Conservation (phyloP, 192 early-diverging fungal species). For the Fimicolochytrium jonesii region DNA sequence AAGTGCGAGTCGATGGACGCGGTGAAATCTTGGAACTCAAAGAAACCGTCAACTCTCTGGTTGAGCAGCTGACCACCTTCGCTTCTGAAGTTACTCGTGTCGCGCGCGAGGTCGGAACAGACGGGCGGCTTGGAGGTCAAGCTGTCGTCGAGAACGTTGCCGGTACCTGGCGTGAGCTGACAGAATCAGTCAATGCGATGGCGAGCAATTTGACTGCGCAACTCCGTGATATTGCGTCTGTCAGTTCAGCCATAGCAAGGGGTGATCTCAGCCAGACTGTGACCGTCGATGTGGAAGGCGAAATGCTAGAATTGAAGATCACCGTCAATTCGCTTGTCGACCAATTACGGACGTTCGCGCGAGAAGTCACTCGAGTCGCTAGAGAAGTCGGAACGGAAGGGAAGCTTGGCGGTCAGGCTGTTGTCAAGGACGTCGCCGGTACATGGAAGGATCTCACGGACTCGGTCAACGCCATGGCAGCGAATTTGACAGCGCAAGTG, state of each 20-base stretch:
- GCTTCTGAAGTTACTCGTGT: slow-evolving; percentile 62
- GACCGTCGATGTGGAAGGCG: slow-evolving; percentile 60
- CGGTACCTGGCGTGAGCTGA: slow-evolving; percentile 51
- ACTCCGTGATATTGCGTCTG: slow-evolving; percentile 59
- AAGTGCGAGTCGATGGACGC: slow-evolving; percentile 49
- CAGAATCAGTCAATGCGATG: slow-evolving; percentile 67
- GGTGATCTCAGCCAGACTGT: slow-evolving; percentile 61
- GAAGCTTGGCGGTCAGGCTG: slow-evolving; percentile 64
- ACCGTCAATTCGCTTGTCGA: slow-evolving; percentile 73
- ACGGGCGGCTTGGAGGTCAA: slow-evolving; percentile 42
- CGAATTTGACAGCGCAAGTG: slow-evolving; percentile 57
- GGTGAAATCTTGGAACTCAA: slow-evolving; percentile 66
- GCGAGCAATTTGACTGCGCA: slow-evolving; percentile 59
- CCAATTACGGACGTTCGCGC: slow-evolving; percentile 66
- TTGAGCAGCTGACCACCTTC: slow-evolving; percentile 59
- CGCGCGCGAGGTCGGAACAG: slow-evolving; percentile 44
- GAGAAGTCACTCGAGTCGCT: slow-evolving; percentile 54
- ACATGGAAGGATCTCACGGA: slow-evolving; percentile 58
- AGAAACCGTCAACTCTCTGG: slow-evolving; percentile 61
- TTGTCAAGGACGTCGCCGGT: slow-evolving; percentile 41
- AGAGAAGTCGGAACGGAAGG: slow-evolving; percentile 52
- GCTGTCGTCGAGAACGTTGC: slow-evolving; percentile 44
- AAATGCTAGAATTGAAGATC: slow-evolving; percentile 65
- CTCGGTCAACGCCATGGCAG: slow-evolving; percentile 63
- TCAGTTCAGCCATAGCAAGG: slow-evolving; percentile 52